Percentiles rank a stretch among this genome's conserved stretches.
phyloP scores from a whole-genome alignment of 2,329 filamentous ascomycete genomes.

The Colletotrichum phormii region DNA sequence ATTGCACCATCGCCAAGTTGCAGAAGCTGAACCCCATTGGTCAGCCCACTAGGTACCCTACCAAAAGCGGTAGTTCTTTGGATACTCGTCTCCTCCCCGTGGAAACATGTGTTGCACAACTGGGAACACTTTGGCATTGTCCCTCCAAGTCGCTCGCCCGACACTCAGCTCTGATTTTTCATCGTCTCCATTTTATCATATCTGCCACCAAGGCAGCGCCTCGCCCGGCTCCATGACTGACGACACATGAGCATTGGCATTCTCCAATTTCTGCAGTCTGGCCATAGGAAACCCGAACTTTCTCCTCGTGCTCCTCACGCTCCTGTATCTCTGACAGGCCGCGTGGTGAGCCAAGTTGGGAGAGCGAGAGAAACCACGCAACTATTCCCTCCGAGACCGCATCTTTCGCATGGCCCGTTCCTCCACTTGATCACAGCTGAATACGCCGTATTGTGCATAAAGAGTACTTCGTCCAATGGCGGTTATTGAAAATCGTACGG shows the following conservation, averaged over 20 bases:
- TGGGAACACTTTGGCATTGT: background rate
- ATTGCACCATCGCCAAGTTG: constrained; percentile 38
- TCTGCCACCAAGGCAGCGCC: constrained; percentile 24
- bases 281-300: constrained; percentile 15
- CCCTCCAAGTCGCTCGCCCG: background rate
- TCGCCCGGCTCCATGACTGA: constrained; percentile 27
- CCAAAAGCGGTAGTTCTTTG: constrained; percentile 29
- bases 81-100: constrained; percentile 14
- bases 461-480: constrained; percentile 11
- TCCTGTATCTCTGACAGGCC: background rate
- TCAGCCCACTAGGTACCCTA: background rate
- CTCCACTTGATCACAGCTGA: constrained; percentile 3
- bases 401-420: constrained; percentile 4
- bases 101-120: constrained; percentile 22
- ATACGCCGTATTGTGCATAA: background rate
- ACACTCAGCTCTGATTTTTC: constrained; percentile 33
- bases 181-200: constrained; percentile 29
- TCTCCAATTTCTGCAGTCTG: constrained; percentile 14
- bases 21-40: constrained; percentile 36
- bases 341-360: background rate
- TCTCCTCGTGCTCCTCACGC: background rate
- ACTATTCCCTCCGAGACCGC: constrained; percentile 18
- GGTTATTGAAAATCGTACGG: constrained; percentile 10
- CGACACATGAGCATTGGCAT: constrained; percentile 25
- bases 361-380: constrained; percentile 8